These are phyloP conservation scores for Amauroascus verrucosus DNA, from an alignment of 2,329 filamentous ascomycete species.

Conservation along the genomic window DNA sequence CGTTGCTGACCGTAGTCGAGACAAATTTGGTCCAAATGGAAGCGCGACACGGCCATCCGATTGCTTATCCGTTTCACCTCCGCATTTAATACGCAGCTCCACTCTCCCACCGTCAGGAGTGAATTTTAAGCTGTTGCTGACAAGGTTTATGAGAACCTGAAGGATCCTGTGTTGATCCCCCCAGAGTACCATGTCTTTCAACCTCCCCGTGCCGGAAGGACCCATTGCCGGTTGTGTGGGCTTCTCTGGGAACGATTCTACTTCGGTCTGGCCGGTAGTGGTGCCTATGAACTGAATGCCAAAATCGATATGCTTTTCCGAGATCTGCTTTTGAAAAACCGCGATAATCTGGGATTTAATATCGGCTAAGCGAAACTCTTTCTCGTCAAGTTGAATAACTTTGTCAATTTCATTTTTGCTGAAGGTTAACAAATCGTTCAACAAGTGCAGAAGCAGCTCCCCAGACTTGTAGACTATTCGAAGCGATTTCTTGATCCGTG, in stretches of 20 bases:
- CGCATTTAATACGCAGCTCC: slow-evolving; percentile 69
- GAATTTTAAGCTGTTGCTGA: slow-evolving; percentile 89
- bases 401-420: slow-evolving; percentile 74
- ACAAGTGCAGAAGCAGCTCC: slow-evolving; percentile 70
- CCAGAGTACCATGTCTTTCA: slow-evolving; percentile 81
- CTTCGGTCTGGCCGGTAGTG: slow-evolving; percentile 15
- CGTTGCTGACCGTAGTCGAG: slow-evolving; percentile 12
- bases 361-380: slow-evolving; percentile 75
- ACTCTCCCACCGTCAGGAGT: slow-evolving; percentile 76
- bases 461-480: slow-evolving; percentile 83
- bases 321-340: slow-evolving; percentile 83
- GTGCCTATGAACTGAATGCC: slow-evolving; percentile 29
- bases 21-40: slow-evolving; percentile 46
- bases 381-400: slow-evolving; percentile 46
- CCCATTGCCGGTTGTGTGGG: slow-evolving; percentile 51
- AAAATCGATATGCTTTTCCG: slow-evolving; percentile 66
- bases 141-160: slow-evolving; percentile 68
- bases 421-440: slow-evolving; percentile 85
- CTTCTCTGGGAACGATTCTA: slow-evolving; percentile 30
- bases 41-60: slow-evolving; percentile 58
- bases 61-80: slow-evolving; percentile 61
- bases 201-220: slow-evolving; percentile 42
- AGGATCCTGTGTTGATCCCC: slow-evolving; percentile 82
- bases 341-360: slow-evolving; percentile 70
- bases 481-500: slow-evolving; percentile 68